Conservation (phyloP, 2,329 filamentous ascomycete genomes). For the Penicillium sp. region DNA sequence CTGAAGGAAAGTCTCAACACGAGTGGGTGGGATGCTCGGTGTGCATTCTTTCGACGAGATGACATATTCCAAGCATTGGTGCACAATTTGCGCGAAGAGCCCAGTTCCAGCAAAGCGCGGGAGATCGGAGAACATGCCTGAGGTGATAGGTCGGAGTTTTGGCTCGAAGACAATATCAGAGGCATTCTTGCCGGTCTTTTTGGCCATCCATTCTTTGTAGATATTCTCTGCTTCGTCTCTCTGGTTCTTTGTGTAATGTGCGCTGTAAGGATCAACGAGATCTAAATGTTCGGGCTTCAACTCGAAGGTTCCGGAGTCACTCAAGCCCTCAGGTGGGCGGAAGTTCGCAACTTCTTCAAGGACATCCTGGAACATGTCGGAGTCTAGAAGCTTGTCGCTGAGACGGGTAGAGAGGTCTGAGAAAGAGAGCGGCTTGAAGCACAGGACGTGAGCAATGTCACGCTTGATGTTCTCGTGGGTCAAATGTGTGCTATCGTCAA, state of each 20-base stretch:
- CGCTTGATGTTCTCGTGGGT: constrained; percentile 74
- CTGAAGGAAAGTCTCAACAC: constrained; percentile 88
- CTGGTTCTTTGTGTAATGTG: constrained; percentile 96
- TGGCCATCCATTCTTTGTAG: constrained; percentile 83
- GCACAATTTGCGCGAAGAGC: constrained; percentile 86
- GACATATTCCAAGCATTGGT: constrained; percentile 82
- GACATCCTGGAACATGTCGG: constrained; percentile 82
- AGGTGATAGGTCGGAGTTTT: constrained; percentile 71
- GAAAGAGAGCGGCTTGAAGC: constrained; percentile 94
- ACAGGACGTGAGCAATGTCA: constrained; percentile 90
- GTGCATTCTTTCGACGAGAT: constrained; percentile 68
- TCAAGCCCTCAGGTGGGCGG: constrained; percentile 85
- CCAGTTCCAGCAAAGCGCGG: constrained; percentile 79
- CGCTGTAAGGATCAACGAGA: constrained; percentile 90
- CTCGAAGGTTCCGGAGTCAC: constrained; percentile 92
- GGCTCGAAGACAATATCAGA: constrained; percentile 93
- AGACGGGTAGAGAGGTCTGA: constrained; percentile 85
- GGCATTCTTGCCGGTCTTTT: constrained; percentile 76
- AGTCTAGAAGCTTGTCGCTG: constrained; percentile 85
- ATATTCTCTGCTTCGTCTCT: constrained; percentile 90
- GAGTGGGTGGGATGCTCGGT: constrained; percentile 74
- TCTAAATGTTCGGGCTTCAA: constrained; percentile 83
- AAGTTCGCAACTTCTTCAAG: constrained; percentile 87
- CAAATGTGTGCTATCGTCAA: constrained; percentile 47
- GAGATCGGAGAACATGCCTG: constrained; percentile 75